A percentile compares a stretch with the other conserved stretches of the same genome.
Evolutionary conservation across 257 asterid species (phyloP).

Genomic region (Solanum boliviense): DNA sequence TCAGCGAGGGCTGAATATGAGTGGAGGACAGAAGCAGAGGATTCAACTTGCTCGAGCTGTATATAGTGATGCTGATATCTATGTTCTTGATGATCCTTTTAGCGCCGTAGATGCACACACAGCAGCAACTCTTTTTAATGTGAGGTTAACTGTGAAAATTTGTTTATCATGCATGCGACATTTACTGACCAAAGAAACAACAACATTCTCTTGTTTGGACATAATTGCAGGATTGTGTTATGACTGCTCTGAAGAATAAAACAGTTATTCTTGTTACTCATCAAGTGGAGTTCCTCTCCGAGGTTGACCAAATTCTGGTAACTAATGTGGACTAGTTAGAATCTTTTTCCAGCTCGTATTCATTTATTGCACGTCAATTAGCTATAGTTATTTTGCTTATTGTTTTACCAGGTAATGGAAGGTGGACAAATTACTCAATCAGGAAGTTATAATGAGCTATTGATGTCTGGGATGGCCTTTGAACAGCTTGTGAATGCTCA

Average conservation of each 20-base stretch:
- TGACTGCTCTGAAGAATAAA: slow-evolving; percentile 54
- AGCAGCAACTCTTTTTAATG: slow-evolving; percentile 57
- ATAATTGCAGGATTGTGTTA: slow-evolving; percentile 53
- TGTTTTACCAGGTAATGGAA: slow-evolving; percentile 45
- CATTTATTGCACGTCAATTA: not conserved
- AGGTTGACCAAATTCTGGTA: slow-evolving; percentile 65
- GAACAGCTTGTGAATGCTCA: slow-evolving; percentile 64
- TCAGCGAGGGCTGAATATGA: slow-evolving; percentile 68
- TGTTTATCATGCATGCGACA: not conserved
- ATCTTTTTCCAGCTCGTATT: not conserved
- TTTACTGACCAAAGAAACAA: not conserved
- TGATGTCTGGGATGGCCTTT: slow-evolving; percentile 46
- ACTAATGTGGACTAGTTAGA: not conserved
- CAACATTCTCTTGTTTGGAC: not conserved
- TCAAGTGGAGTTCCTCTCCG: slow-evolving; percentile 66
- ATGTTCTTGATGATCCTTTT: slow-evolving; percentile 77
- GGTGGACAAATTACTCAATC: slow-evolving; percentile 47
- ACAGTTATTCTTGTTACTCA: slow-evolving; percentile 74
- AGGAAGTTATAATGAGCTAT: slow-evolving; percentile 43
- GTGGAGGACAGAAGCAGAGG: slow-evolving; percentile 89
- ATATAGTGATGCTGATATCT: slow-evolving; percentile 56
- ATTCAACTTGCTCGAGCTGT: slow-evolving; percentile 84
- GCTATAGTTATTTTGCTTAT: not conserved
- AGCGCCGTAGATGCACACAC: slow-evolving; percentile 93
- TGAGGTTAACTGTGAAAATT: slow-evolving; percentile 13